phyloP scores from a whole-genome alignment of 352 stramenopile genomes.

The Halophytophthora polymorphica region DNA sequence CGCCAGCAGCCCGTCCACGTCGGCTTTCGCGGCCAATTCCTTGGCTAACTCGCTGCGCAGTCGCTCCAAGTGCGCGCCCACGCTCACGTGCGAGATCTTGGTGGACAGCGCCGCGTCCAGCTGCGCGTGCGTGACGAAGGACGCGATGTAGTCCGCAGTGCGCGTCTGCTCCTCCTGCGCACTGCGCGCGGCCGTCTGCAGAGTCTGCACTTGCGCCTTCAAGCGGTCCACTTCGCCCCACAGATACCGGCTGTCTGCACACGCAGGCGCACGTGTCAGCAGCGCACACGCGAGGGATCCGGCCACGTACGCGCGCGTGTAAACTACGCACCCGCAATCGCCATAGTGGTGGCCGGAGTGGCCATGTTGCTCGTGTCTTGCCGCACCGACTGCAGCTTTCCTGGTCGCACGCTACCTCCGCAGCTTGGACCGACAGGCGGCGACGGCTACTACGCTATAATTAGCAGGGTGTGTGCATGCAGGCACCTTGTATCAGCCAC shows the following conservation, averaged over 20 bases:
- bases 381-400: too few species aligned
- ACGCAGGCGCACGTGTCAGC: background rate
- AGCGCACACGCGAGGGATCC: too few species aligned
- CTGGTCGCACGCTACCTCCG: too few species aligned
- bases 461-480: too few species aligned
- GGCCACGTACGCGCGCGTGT: too few species aligned
- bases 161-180: conserved; percentile 28
- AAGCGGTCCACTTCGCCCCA: conserved; percentile 60
- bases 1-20: conserved; percentile 20
- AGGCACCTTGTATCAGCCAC: too few species aligned
- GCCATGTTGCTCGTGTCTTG: too few species aligned
- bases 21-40: conserved; percentile 42
- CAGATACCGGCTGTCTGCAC: conserved; percentile 43
- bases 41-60: conserved; percentile 29
- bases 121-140: conserved; percentile 57
- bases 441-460: too few species aligned
- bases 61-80: conserved; percentile 29
- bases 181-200: conserved; percentile 27
- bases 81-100: conserved; percentile 45
- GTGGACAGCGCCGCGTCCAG: conserved; percentile 60
- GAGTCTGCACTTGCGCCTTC: conserved; percentile 43
- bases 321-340: too few species aligned
- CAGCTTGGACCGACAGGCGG: too few species aligned
- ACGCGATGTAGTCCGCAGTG: conserved; percentile 33
- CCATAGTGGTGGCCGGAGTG: too few species aligned